Evolutionary conservation across 2,329 filamentous ascomycete species (phyloP), one percentile per base, ranked within the genome.

Genomic region (Colletotrichum sp.): DNA sequence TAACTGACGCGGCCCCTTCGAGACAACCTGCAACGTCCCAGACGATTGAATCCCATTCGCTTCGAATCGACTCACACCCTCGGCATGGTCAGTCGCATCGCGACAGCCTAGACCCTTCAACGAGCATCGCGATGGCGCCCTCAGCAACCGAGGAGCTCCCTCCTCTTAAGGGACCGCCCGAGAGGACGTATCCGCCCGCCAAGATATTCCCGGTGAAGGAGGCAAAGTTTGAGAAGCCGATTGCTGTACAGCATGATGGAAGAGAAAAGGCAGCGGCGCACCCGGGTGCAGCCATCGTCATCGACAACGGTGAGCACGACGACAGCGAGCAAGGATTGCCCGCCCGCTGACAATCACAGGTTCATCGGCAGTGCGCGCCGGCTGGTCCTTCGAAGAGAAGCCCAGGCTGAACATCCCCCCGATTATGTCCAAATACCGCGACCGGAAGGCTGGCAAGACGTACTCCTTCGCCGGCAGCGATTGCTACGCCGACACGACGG

Each of bases 401-500:
- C 97, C 97, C 2, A 92, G 95, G 78, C 89, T 98, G 71, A 90
- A 91, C 77, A 90, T 98, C 48, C 95, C 96, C 2, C 96, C 97
- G 15, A 94, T 98, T 79, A 97, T 97, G 92, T 94, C 97, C 78
- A 95, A 96, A 81, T 99, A 98, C 84, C 94, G 96, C 82, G 97
- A 99, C 83, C 94, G 97, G 80, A 99, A 98, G 84, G 88, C 97
- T 64, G 95, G 94, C 82, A 96, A 95, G 85, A 97, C 95, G 28
- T 97, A 97, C 82, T 95, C 94, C 30, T 98, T 98, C 82, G 94
- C 97, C 60, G 97, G 97, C 71, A 92, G 93, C 79, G 97, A 99
- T 86, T 95, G 97, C 81, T 98, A 97, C 82, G 94, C 96, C 78
- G 97, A 99, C 85, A 97, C 96, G 30, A 98, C 96, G 2, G 96